Evolutionary conservation across 2,329 filamentous ascomycete species (phyloP), one percentile per base, ranked within the genome.

Genomic region (Aschersonia sp.): DNA sequence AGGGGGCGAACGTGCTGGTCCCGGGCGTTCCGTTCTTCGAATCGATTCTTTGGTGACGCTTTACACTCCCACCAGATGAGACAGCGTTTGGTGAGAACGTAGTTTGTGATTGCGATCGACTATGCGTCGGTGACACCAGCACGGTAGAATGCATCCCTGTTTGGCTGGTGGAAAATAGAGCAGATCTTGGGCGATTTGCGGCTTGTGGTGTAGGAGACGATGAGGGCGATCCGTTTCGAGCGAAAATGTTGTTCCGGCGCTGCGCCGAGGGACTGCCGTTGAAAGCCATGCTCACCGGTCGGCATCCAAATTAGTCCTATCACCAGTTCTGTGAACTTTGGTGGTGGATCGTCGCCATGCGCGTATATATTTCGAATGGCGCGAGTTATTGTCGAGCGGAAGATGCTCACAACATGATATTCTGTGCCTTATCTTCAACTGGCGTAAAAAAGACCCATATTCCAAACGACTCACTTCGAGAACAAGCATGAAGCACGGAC

Each of bases 1-100:
- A 86, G 3, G 91, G 92, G 38, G 92, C 91, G 69, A 98, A 98
- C 1, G 92, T 98, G 54, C 78, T 84, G 0, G 84, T 86, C 5
- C 73, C 71, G 5, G 79, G 74, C 2, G 75, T 76, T 56, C 72
- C 77, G 50, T 75, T 80, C 53, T 77, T 75, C 4, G 89, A 92
- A 54, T 82, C 77, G 45, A 65, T 68, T 31, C 73, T 69, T 28
- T 65, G 61, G 53, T 74, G 68, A 31, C 68, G 64, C 20, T 61
- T 52, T 30, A 61, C 53, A 44, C 58, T 57, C 43, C 62, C 56
- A 12, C 35, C 35, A 38, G 35, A 38, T 31, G 65, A 60, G 45
- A 71, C 62, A n/a, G 63, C 56, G 5, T 70, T 58, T 40, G 68
- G 64, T 30, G 67, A 65, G 43, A 74, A 63, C 2, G 70, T 75